Conservation (phyloP, 768 basidiomycete species). For the Hygrocybe punicea region DNA sequence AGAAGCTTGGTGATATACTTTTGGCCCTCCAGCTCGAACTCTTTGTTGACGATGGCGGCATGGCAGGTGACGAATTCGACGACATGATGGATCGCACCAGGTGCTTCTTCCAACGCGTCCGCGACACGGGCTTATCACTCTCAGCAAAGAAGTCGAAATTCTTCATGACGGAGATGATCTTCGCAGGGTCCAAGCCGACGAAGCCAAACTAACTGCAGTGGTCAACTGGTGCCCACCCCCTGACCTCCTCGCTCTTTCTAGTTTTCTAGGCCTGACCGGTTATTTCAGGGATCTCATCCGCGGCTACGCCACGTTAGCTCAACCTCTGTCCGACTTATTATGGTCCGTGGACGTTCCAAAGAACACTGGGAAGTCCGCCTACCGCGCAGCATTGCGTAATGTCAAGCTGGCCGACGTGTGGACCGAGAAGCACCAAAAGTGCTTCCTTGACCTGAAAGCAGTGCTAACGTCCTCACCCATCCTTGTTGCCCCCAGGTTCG, state of each 20-base stretch:
- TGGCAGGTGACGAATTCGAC: slow-evolving; percentile 32
- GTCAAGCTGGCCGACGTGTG: slow-evolving; percentile 26
- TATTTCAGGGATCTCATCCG: slow-evolving; percentile 35
- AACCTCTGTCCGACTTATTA: slow-evolving; percentile 31
- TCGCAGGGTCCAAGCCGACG: slow-evolving; percentile 37
- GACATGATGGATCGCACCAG: slow-evolving; percentile 24
- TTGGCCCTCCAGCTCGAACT: slow-evolving; percentile 23
- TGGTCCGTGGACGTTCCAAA: slow-evolving; percentile 18
- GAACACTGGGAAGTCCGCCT: slow-evolving; percentile 9
- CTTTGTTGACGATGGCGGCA: slow-evolving; percentile 41
- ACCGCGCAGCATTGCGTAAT: neutral
- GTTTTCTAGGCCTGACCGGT: slow-evolving; percentile 36
- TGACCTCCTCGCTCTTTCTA: slow-evolving; percentile 25
- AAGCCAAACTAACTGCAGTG: slow-evolving; percentile 37
- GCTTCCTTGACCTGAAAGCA: neutral
- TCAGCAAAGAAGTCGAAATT: slow-evolving; percentile 35
- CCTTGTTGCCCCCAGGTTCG: slow-evolving; percentile 11
- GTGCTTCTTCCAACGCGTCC: slow-evolving; percentile 25
- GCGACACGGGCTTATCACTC: slow-evolving; percentile 32
- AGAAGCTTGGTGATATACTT: slow-evolving; percentile 23
- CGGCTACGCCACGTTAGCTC: slow-evolving; percentile 31
- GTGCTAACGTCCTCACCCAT: slow-evolving; percentile 18
- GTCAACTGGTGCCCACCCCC: slow-evolving; percentile 33
- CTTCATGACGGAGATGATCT: slow-evolving; percentile 36
- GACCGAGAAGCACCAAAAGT: neutral